These are phyloP conservation scores for Ceriops decandra DNA, from an alignment of 345 rosid genomes.

Conservation along the genomic window DNA sequence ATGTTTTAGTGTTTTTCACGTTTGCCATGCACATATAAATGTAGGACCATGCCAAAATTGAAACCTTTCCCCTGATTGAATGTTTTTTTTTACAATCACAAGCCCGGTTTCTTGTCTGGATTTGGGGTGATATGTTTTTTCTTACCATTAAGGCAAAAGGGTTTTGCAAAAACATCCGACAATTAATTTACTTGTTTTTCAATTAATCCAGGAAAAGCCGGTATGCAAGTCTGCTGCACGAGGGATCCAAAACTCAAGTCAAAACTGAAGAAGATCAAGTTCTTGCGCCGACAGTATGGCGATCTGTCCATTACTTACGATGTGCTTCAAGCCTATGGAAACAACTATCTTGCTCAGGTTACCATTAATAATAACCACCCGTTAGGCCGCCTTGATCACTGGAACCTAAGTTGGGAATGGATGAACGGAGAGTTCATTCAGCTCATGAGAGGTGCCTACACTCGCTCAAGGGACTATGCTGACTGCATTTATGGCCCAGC, in stretches of 20 bases:
- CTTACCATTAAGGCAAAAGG: too few species aligned
- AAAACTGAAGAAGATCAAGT: slow-evolving; percentile 38
- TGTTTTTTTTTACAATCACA: too few species aligned
- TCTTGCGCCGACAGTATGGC: slow-evolving; percentile 50
- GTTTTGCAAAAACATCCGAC: too few species aligned
- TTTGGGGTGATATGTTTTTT: too few species aligned
- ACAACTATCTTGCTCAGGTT: slow-evolving; percentile 82
- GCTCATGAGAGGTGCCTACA: slow-evolving; percentile 81
- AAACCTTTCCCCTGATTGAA: too few species aligned
- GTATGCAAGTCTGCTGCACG: slow-evolving; percentile 67
- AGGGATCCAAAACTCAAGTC: slow-evolving; percentile 51
- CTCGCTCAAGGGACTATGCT: slow-evolving; percentile 42
- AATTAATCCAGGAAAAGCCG: slow-evolving; percentile 39
- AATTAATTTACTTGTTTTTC: background rate
- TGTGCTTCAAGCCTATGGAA: slow-evolving; percentile 53
- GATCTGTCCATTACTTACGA: slow-evolving; percentile 69
- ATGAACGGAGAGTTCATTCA: slow-evolving; percentile 74
- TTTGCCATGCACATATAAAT: too few species aligned
- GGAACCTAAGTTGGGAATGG: slow-evolving; percentile 98
- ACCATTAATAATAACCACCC: slow-evolving; percentile 74
- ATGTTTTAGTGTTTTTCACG: too few species aligned
- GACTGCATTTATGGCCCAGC: slow-evolving; percentile 63
- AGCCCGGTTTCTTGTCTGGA: too few species aligned
- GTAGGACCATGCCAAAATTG: too few species aligned
- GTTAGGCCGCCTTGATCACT: slow-evolving; percentile 76